Conservation (phyloP, 768 basidiomycete species). For the Russula sp. region DNA sequence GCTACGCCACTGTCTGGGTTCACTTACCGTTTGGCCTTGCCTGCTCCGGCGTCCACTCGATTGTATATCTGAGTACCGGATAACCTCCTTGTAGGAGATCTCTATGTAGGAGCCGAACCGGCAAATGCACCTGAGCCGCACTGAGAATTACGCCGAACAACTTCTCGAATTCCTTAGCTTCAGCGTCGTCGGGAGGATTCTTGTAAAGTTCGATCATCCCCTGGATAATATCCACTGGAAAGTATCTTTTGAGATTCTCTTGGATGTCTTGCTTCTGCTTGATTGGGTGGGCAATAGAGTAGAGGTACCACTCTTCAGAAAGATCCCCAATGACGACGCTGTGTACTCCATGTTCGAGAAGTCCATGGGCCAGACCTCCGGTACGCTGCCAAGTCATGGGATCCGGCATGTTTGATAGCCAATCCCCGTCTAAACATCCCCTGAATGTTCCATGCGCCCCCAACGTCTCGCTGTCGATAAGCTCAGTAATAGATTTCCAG, state of each 20-base stretch:
- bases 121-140: conserved; percentile 61
- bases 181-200: conserved; percentile 37
- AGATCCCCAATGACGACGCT: conserved; percentile 64
- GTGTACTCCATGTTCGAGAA: conserved; percentile 52
- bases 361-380: conserved; percentile 49
- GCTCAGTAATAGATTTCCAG: conserved; percentile 44
- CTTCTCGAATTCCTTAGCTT: conserved; percentile 38
- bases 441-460: conserved; percentile 63
- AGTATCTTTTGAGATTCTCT: conserved; percentile 57
- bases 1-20: background rate
- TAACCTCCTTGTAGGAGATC: conserved; percentile 53
- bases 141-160: conserved; percentile 57
- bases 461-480: conserved; percentile 52
- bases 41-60: conserved; percentile 64
- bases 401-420: conserved; percentile 48
- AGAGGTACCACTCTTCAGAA: conserved; percentile 72
- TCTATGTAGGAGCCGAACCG: conserved; percentile 53
- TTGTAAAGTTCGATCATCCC: conserved; percentile 43
- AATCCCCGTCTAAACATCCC: conserved; percentile 53
- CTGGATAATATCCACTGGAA: conserved; percentile 42
- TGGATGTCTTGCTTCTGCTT: conserved; percentile 43
- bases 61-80: conserved; percentile 62
- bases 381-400: conserved; percentile 65
- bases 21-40: conserved; percentile 46
- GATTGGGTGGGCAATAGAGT: conserved; percentile 63